phyloP scores from a whole-genome alignment of 2,329 filamentous ascomycete genomes.

The Onygenales sp. region DNA sequence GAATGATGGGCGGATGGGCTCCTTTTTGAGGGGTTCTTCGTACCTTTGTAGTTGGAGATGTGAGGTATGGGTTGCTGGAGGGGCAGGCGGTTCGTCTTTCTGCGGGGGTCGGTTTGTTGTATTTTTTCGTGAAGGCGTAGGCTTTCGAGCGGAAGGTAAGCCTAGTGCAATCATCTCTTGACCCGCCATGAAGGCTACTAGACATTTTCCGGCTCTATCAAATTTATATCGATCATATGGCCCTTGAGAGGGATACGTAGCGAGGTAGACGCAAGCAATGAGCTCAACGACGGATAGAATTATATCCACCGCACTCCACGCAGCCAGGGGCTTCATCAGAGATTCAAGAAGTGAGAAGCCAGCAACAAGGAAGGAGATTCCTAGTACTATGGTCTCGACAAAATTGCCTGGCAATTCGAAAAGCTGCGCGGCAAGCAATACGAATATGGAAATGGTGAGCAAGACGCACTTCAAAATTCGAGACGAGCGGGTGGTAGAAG shows the following conservation, averaged over 20 bases:
- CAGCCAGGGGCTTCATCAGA: slow-evolving; percentile 25
- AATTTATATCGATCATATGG: slow-evolving; percentile 25
- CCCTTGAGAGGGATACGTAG: slow-evolving; percentile 23
- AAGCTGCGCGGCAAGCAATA: slow-evolving; percentile 26
- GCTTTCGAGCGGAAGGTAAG: slow-evolving; percentile 10
- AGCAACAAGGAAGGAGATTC: slow-evolving; percentile 29
- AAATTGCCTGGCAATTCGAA: slow-evolving; percentile 27
- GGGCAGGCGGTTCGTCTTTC: not conserved
- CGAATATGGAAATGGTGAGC: slow-evolving; percentile 16
- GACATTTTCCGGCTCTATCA: slow-evolving; percentile 29
- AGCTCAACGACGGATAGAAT: slow-evolving; percentile 29
- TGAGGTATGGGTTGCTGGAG: not conserved
- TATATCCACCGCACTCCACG: slow-evolving; percentile 32
- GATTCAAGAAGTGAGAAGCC: slow-evolving; percentile 31
- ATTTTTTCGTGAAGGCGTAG: not conserved
- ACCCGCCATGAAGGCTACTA: slow-evolving; percentile 29
- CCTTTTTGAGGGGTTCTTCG: not conserved
- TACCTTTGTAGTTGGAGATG: not conserved
- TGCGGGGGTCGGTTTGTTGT: not conserved
- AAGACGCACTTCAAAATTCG: slow-evolving; percentile 9
- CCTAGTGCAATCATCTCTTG: slow-evolving; percentile 28
- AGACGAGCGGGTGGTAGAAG: not conserved
- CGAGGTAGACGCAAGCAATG: slow-evolving; percentile 28
- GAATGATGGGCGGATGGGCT: not conserved
- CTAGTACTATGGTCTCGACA: slow-evolving; percentile 28